Base-by-base conservation (phyloP, 352 stramenopile species). In the Pythium apleroticum region DNA sequence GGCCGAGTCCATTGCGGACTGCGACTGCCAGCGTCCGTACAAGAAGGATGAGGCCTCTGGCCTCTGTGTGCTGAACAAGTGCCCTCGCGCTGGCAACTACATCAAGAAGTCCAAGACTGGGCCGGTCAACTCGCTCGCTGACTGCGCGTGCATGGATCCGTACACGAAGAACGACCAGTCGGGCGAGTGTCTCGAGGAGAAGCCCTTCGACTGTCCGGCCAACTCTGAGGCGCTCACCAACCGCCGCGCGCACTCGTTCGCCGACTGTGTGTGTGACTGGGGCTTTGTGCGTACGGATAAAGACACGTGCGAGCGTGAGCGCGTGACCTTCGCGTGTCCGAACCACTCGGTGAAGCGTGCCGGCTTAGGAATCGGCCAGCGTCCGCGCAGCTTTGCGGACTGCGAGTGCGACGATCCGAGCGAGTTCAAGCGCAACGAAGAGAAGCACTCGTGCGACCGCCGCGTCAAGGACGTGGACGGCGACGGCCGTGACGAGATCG, bases 51-150 rank as follows among this genome's bases (percentile, higher is more conserved):
- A 77, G 5, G 67, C 67, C 20, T 86, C 78, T 2, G 77, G 78
- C 9, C 66, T 77, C 50, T 93, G 86, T 54, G 27, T 72, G 27
- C 59, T 95, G 22, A 70, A 57, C 0, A 75, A 73, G 37, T 95
- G 86, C 33, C 86, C 84, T 2, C 76, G 86, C 35, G 83, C 84
- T 2, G 86, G 84, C 28, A 92, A 95, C 72, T 95, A 95, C 61
- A 71, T 90, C 49, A 71, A 74, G 33, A 86, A 84, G 27, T 22
- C n/a, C 15, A 55, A 27, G n/a, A 57, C 61, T 7, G 43, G 30
- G 8, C 12, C 37, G 2, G 77, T 94, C 1, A 66, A 45, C 0
- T 93, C 86, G 20, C 79, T 95, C n/a, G 84, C 69, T 0, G 84
- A 95, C 70, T 95, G 86, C 57, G 72, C 69, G 19, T 95, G 86